Conservation (phyloP, 306 rosid genomes). For the Lotus japonicus region DNA sequence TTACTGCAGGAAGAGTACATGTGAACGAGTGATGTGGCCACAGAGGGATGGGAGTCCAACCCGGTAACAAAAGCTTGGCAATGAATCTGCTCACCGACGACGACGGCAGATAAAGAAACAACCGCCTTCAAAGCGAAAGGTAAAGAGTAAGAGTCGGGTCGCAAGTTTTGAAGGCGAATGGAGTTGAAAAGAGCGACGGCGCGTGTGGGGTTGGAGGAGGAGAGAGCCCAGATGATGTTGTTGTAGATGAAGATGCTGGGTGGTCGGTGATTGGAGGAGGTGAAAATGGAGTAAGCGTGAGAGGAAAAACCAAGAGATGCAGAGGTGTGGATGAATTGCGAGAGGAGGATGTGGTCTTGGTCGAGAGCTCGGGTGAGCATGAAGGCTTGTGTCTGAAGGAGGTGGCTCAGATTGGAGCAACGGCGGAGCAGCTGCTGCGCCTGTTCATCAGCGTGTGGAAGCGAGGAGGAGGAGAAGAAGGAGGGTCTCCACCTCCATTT, state of each 20-base stretch:
- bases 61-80: slow-evolving; percentile 42
- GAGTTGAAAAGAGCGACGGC: slow-evolving; percentile 33
- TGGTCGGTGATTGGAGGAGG: slow-evolving; percentile 17
- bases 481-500: neutral
- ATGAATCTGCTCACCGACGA: slow-evolving; percentile 43
- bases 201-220: slow-evolving; percentile 9
- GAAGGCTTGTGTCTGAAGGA: slow-evolving; percentile 42
- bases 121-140: slow-evolving; percentile 53
- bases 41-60: slow-evolving; percentile 22
- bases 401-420: slow-evolving; percentile 32
- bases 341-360: slow-evolving; percentile 36
- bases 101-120: slow-evolving; percentile 9
- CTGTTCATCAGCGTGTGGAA: neutral
- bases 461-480: neutral
- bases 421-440: slow-evolving; percentile 8
- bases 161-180: slow-evolving; percentile 22
- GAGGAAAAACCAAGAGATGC: slow-evolving; percentile 36
- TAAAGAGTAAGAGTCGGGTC: slow-evolving; percentile 53
- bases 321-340: slow-evolving; percentile 38
- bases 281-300: slow-evolving; percentile 43
- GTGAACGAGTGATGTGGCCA: slow-evolving; percentile 39
- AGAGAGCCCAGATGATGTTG: slow-evolving; percentile 40
- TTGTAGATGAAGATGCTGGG: slow-evolving; percentile 34
- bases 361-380: slow-evolving; percentile 35
- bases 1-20: slow-evolving; percentile 44